These are phyloP conservation scores for Geotrichum armillariae DNA, from an alignment of 1,139 yeast species.

Conservation along the genomic window DNA sequence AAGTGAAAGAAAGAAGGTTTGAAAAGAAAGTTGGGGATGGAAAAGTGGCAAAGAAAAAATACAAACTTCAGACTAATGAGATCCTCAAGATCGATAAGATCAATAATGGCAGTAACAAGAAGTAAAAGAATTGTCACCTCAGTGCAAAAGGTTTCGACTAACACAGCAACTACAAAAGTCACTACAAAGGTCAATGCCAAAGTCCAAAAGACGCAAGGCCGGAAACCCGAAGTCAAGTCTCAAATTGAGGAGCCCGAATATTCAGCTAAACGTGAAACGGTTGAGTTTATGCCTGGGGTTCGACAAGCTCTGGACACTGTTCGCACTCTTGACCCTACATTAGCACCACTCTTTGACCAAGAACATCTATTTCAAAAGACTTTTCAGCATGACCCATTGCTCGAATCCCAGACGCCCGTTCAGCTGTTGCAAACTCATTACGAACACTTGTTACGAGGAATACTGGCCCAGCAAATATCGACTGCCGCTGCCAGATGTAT, in stretches of 20 bases:
- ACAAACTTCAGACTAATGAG: too few species aligned
- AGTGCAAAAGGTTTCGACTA: too few species aligned
- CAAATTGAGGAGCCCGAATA: too few species aligned
- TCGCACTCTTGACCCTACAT: neutral
- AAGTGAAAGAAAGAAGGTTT: neutral
- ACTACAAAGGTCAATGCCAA: too few species aligned
- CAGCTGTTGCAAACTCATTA: slow-evolving; percentile 30
- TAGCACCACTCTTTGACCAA: slow-evolving; percentile 31
- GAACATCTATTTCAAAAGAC: neutral
- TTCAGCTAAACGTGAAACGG: too few species aligned
- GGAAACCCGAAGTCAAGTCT: too few species aligned
- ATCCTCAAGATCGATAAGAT: too few species aligned
- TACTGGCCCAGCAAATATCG: slow-evolving; percentile 73
- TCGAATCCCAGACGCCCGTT: neutral
- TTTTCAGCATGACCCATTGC: slow-evolving; percentile 1
- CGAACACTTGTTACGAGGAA: slow-evolving; percentile 47
- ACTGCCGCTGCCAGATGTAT: neutral
- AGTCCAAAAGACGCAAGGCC: too few species aligned
- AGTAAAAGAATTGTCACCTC: neutral
- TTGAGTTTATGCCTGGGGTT: slow-evolving; percentile 5
- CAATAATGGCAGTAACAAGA: neutral
- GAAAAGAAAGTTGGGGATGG: neutral
- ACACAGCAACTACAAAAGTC: too few species aligned
- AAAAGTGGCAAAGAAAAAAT: neutral
- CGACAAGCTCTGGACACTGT: neutral